Conservation (phyloP, 441 rosid genomes). For the Corymbia citriodora region DNA sequence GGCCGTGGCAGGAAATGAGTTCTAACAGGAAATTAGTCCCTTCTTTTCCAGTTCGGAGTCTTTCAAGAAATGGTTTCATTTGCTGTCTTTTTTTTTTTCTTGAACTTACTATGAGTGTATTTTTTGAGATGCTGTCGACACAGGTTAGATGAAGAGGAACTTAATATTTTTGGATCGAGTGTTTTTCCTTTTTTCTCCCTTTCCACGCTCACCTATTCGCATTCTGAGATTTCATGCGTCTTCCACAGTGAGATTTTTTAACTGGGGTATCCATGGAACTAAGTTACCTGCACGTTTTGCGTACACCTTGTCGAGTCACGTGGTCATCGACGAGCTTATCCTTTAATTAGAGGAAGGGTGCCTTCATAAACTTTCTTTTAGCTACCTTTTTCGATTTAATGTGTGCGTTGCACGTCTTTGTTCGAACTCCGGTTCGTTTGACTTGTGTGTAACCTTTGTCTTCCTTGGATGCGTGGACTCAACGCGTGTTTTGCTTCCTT, state of each 20-base stretch:
- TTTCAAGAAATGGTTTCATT: background rate
- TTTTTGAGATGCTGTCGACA: background rate
- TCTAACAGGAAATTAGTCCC: background rate
- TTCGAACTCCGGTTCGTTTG: background rate
- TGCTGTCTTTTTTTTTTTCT: background rate
- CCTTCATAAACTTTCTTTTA: background rate
- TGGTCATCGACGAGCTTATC: background rate
- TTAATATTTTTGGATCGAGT: background rate
- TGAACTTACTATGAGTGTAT: background rate
- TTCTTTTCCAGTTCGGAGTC: background rate
- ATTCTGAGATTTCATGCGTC: background rate
- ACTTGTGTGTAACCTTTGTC: background rate
- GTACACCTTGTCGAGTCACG: background rate
- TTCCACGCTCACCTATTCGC: background rate
- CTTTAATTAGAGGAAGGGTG: background rate
- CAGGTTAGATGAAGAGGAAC: background rate
- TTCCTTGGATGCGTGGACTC: background rate
- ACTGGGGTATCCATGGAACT: background rate
- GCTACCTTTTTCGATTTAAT: background rate
- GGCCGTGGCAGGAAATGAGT: conserved; percentile 2
- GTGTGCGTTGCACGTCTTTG: background rate
- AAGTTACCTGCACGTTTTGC: background rate
- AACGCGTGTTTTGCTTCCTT: background rate
- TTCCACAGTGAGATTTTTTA: background rate
- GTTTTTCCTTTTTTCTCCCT: background rate